phyloP scores from a whole-genome alignment of 106 monocot species.

The Dendrobium catenatum region DNA sequence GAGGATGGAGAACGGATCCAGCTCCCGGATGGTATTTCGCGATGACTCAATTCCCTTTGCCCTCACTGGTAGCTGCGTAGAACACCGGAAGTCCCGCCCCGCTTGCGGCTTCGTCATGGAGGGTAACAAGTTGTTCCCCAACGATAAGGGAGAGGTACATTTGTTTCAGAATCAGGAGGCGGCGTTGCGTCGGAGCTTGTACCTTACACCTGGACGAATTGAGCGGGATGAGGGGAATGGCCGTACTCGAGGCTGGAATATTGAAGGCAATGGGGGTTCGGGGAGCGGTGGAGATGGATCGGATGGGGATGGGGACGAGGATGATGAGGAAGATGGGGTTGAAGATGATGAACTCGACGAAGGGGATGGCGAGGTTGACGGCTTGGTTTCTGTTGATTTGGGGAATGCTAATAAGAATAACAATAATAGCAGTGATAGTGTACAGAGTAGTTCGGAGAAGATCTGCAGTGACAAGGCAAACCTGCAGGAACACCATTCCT shows the following conservation, averaged over 20 bases:
- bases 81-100: neutral
- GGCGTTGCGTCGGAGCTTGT: slow-evolving; percentile 4
- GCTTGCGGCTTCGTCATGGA: slow-evolving; percentile 6
- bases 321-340: slow-evolving; percentile 22
- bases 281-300: slow-evolving; percentile 11
- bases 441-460: slow-evolving; percentile 59
- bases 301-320: slow-evolving; percentile 17
- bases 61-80: slow-evolving; percentile 3
- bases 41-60: slow-evolving; percentile 7
- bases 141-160: neutral
- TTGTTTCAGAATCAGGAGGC: slow-evolving; percentile 9
- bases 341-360: slow-evolving; percentile 43
- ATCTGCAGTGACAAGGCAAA: slow-evolving; percentile 8
- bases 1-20: slow-evolving; percentile 11
- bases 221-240: neutral
- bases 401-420: slow-evolving; percentile 20
- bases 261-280: neutral
- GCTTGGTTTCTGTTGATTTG: slow-evolving; percentile 25
- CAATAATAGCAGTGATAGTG: slow-evolving; percentile 52
- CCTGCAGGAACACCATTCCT: slow-evolving; percentile 21
- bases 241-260: slow-evolving; percentile 12
- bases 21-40: neutral
- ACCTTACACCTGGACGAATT: neutral
- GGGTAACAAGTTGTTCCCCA: slow-evolving; percentile 13
- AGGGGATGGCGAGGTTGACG: slow-evolving; percentile 42